A percentile compares a stretch with the other conserved stretches of the same genome.
These are phyloP conservation scores for Funneliformis mosseae DNA, from an alignment of 192 early-diverging fungal genomes.

Conservation along the genomic window DNA sequence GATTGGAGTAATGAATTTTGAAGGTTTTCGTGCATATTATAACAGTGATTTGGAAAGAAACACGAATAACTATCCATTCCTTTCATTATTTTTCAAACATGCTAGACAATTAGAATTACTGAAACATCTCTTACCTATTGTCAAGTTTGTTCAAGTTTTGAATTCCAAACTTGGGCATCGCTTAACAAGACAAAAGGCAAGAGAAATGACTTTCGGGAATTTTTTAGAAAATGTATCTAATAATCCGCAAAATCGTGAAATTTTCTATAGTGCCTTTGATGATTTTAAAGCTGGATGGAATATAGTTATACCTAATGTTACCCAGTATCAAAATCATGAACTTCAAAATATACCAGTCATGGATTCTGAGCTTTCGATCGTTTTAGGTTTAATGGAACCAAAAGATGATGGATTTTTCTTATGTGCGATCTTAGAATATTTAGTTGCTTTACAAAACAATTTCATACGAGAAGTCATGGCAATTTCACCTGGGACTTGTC, in stretches of 20 bases:
- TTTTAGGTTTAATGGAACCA: slow-evolving; percentile 10
- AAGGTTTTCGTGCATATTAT: neutral
- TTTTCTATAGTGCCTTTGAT: slow-evolving; percentile 10
- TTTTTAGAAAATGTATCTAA: neutral
- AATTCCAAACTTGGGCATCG: neutral
- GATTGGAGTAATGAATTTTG: neutral
- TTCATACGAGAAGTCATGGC: slow-evolving; percentile 7
- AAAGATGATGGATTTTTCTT: slow-evolving; percentile 15
- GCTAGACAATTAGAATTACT: neutral
- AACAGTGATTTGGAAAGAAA: neutral
- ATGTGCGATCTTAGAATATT: slow-evolving; percentile 19
- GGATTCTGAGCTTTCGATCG: neutral
- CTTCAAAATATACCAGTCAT: slow-evolving; percentile 11
- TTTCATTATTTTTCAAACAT: slow-evolving; percentile 28
- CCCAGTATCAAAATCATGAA: slow-evolving; percentile 32
- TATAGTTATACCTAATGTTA: neutral
- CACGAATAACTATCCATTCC: neutral
- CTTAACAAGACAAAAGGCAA: slow-evolving; percentile 17
- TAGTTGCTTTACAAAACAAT: slow-evolving; percentile 29
- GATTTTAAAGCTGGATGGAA: slow-evolving; percentile 28
- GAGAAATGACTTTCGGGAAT: neutral
- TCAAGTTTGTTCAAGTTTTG: neutral
- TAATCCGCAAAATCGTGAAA: neutral
- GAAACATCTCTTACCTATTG: neutral
- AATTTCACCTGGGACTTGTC: slow-evolving; percentile 1